Evolutionary conservation across 2,329 filamentous ascomycete species (phyloP).

Genomic region (Cercospora berteroae): DNA sequence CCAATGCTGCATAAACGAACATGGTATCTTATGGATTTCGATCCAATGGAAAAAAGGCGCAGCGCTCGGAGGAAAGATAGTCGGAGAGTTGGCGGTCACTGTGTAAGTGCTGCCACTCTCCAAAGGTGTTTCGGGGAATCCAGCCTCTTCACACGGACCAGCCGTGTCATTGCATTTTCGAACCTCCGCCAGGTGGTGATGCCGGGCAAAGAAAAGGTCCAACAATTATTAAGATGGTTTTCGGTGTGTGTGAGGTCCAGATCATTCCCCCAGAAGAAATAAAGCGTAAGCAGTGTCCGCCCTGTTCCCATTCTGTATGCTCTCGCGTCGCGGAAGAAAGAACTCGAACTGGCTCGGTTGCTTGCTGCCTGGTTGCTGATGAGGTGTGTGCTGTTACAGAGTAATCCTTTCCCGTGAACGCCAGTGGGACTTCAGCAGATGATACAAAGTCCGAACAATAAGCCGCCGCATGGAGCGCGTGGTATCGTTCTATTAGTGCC

Average conservation of each 20-base stretch:
- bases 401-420: conserved; percentile 8
- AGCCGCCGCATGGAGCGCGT: conserved; percentile 21
- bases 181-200: neutral
- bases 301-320: neutral
- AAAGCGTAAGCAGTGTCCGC: neutral
- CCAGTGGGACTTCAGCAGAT: conserved; percentile 12
- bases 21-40: conserved; percentile 28
- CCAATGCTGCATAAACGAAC: conserved; percentile 28
- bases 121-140: neutral
- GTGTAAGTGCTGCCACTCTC: neutral
- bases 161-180: conserved; percentile 8
- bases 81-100: too few relatives aligned
- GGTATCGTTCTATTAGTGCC: conserved; percentile 21
- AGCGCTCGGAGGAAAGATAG: neutral
- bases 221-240: conserved; percentile 4
- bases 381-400: conserved; percentile 15
- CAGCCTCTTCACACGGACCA: conserved; percentile 18
- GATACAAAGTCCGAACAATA: conserved; percentile 12
- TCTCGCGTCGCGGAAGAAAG: neutral
- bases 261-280: neutral
- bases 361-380: neutral
- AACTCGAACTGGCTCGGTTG: neutral
- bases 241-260: neutral
- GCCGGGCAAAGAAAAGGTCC: conserved; percentile 14
- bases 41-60: conserved; percentile 4